Percentiles rank a stretch among this genome's conserved stretches.
These are phyloP conservation scores for Hibiscus mutabilis DNA, from an alignment of 345 rosid species.

Conservation along the genomic window DNA sequence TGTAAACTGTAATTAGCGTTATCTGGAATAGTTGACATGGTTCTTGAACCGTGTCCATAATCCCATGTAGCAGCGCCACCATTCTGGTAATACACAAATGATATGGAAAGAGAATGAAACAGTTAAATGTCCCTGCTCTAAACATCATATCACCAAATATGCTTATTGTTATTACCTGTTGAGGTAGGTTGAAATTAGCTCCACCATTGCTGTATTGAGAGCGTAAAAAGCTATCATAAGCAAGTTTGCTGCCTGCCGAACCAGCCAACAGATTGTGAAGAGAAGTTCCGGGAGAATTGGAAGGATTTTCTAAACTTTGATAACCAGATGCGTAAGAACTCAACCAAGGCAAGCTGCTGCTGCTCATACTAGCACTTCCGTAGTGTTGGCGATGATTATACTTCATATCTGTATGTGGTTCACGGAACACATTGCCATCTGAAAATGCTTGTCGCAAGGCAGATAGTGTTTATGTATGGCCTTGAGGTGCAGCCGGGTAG, in stretches of 20 bases:
- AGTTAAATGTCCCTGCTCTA: neutral
- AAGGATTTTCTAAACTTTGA: slow-evolving; percentile 22
- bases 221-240: slow-evolving; percentile 15
- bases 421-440: slow-evolving; percentile 16
- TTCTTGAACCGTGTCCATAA: slow-evolving; percentile 20
- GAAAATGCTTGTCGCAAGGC: slow-evolving; percentile 22
- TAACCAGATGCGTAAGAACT: slow-evolving; percentile 15
- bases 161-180: slow-evolving; percentile 24
- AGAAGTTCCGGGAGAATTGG: slow-evolving; percentile 19
- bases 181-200: slow-evolving; percentile 14
- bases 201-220: slow-evolving; percentile 18
- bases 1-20: slow-evolving; percentile 11
- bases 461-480: slow-evolving; percentile 16
- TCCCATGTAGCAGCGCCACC: slow-evolving; percentile 20
- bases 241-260: slow-evolving; percentile 11
- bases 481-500: slow-evolving; percentile 19
- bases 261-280: slow-evolving; percentile 14
- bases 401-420: slow-evolving; percentile 22
- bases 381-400: slow-evolving; percentile 10
- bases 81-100: slow-evolving; percentile 21
- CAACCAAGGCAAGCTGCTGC: slow-evolving; percentile 22
- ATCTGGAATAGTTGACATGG: slow-evolving; percentile 12
- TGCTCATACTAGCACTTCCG: slow-evolving; percentile 12
- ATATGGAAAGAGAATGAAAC: neutral
- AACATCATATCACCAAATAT: neutral